A percentile compares a stretch with the other conserved stretches of the same genome.
Conservation (phyloP, 345 rosid species). For the Sisymbrium irio region DNA sequence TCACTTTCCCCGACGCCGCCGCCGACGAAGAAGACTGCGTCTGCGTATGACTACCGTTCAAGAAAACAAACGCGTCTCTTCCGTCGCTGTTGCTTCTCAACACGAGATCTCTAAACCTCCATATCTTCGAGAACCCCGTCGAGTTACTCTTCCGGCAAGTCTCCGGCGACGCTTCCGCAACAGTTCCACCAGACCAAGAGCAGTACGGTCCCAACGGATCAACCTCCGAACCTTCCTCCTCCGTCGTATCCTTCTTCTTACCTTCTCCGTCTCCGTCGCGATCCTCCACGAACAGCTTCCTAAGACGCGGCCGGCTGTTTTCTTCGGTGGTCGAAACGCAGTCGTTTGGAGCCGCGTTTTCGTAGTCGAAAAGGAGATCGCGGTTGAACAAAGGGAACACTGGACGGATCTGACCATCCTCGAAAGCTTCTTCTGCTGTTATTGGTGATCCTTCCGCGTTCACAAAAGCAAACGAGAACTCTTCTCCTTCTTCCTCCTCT, state of each 20-base stretch:
- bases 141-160: constrained; percentile 61
- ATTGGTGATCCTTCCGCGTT: constrained; percentile 41
- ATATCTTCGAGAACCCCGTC: constrained; percentile 53
- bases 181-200: constrained; percentile 40
- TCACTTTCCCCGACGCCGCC: constrained; percentile 9
- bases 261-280: background rate
- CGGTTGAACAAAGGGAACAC: constrained; percentile 48
- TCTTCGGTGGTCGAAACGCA: background rate
- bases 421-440: constrained; percentile 49
- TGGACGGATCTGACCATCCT: constrained; percentile 56
- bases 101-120: constrained; percentile 46
- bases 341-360: background rate
- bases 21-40: background rate
- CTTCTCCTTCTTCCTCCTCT: constrained; percentile 36
- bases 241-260: too few relatives aligned
- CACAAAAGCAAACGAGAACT: constrained; percentile 46
- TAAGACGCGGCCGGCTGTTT: constrained; percentile 28
- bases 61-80: constrained; percentile 57
- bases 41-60: constrained; percentile 19
- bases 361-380: constrained; percentile 29
- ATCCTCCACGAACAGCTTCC: constrained; percentile 44
- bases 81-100: constrained; percentile 58
- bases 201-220: constrained; percentile 37
- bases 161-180: constrained; percentile 45
- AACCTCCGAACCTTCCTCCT: background rate